phyloP scores from a whole-genome alignment of 129 eudicot species.

The Flaveria ramosissima region DNA sequence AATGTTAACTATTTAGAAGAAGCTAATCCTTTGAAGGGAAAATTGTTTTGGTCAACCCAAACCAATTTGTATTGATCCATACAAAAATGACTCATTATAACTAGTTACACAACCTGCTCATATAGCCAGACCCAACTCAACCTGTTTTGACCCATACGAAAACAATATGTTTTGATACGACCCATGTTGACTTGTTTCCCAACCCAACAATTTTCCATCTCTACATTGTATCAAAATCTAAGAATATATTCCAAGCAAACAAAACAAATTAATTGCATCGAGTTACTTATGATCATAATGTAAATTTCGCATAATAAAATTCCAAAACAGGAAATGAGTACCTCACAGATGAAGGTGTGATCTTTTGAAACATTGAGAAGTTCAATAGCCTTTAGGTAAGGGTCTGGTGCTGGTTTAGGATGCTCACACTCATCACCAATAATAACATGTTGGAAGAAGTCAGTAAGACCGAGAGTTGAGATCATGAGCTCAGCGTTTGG shows the following conservation, averaged over 20 bases:
- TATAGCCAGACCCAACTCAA: background rate
- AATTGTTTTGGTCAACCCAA: background rate
- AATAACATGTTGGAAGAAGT: slow-evolving; percentile 72
- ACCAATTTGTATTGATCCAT: background rate
- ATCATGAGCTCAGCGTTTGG: slow-evolving; percentile 79
- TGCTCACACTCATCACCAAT: slow-evolving; percentile 88
- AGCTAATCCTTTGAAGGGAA: background rate
- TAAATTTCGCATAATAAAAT: slow-evolving; percentile 3
- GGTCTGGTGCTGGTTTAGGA: slow-evolving; percentile 90
- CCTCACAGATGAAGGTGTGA: slow-evolving; percentile 88
- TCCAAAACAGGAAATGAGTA: slow-evolving; percentile 27
- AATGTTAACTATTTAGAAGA: background rate
- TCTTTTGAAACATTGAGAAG: slow-evolving; percentile 83
- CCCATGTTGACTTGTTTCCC: background rate
- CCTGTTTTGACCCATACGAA: background rate
- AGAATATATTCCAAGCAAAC: background rate
- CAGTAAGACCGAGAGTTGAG: slow-evolving; percentile 87
- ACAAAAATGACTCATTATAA: background rate
- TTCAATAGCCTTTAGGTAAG: slow-evolving; percentile 85
- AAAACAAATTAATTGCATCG: slow-evolving; percentile 1
- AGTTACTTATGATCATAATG: slow-evolving; percentile 4
- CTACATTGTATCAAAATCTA: background rate
- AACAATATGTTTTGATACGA: background rate
- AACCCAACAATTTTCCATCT: background rate
- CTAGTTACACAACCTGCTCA: background rate